Percentiles rank a stretch among this genome's conserved stretches.
Evolutionary conservation across 2,329 filamentous ascomycete genomes (phyloP).

Genomic region (Penicillium sp.): DNA sequence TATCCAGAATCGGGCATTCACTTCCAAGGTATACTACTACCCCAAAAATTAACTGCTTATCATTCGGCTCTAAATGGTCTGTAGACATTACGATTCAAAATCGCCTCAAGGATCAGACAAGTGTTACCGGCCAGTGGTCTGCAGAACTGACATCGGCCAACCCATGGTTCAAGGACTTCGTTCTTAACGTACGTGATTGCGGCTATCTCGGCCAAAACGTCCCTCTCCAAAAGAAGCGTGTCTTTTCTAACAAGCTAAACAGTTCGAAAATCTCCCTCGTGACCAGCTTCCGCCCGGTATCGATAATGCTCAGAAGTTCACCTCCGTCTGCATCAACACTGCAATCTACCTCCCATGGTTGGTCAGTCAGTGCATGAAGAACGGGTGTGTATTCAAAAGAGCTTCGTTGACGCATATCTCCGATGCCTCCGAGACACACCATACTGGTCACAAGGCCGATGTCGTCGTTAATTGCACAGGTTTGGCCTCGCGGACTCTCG

Average conservation of each 20-base stretch:
- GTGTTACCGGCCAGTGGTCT: slow-evolving; percentile 7
- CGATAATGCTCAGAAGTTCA: slow-evolving; percentile 24
- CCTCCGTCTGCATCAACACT: slow-evolving; percentile 33
- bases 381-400: slow-evolving; percentile 10
- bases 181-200: slow-evolving; percentile 1
- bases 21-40: slow-evolving; percentile 61
- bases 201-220: neutral
- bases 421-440: neutral
- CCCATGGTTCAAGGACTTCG: slow-evolving; percentile 9
- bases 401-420: slow-evolving; percentile 2
- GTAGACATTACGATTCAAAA: slow-evolving; percentile 6
- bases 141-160: slow-evolving; percentile 7
- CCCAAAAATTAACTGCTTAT: neutral
- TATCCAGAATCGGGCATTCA: slow-evolving; percentile 77
- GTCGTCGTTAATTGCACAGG: slow-evolving; percentile 84
- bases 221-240: neutral
- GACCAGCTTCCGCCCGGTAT: slow-evolving; percentile 7
- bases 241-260: neutral
- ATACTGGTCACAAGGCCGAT: slow-evolving; percentile 50
- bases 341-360: slow-evolving; percentile 8
- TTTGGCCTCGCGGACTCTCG: slow-evolving; percentile 70
- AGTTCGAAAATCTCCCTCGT: slow-evolving; percentile 2
- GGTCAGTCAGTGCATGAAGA: slow-evolving; percentile 3
- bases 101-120: slow-evolving; percentile 6
- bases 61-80: slow-evolving; percentile 68